Evolutionary conservation across 2,329 filamentous ascomycete species (phyloP), one percentile per base, ranked within the genome.

Genomic region (Aspergillaceae sp.): DNA sequence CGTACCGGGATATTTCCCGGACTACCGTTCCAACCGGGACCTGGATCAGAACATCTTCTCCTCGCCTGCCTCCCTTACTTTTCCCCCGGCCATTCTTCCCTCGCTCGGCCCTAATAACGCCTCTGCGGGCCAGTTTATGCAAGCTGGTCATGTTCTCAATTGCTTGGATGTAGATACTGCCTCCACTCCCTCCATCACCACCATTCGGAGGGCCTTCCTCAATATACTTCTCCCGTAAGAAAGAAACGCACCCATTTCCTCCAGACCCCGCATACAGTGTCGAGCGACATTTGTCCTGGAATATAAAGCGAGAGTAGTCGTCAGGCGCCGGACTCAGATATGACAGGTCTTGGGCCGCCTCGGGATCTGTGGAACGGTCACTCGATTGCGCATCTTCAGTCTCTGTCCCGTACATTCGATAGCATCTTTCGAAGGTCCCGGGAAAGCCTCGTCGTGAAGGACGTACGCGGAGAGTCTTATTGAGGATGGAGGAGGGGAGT

Each of bases 11-110:
- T 3, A 96, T 70, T 67, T 98, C 92, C 30, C 87, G 78, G 3
- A 98, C 77, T 2, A 98, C 82, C 0, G 92, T 98, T 3, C 92
- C 92, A 4, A 97, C 86, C 0, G 92, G 92, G 0, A 98, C 92
- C 30, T 86, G 84, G 51, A 98, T 81, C 57, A 97, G 73, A 4
- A 96, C 67, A 65, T 98, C 92, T 9, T 91, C 84, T 42, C 92
- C 92, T 52, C 88, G 78, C 56, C 83, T 82, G 3, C 92, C 92
- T 45, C 72, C 72, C 51, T 69, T 66, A 45, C 63, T 67, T 50
- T 73, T 74, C 3, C 72, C 72, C 49, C 72, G 69, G 37, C 72
- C 72, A 47, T 71, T 73, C 43, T 62, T 68, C 2, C 72, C 72
- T 36, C 69, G 59, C 7, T 64, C 64, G 27, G 71, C 71, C 50